Conservation (phyloP, 2,329 filamentous ascomycete species). For the Cytospora piceicola region DNA sequence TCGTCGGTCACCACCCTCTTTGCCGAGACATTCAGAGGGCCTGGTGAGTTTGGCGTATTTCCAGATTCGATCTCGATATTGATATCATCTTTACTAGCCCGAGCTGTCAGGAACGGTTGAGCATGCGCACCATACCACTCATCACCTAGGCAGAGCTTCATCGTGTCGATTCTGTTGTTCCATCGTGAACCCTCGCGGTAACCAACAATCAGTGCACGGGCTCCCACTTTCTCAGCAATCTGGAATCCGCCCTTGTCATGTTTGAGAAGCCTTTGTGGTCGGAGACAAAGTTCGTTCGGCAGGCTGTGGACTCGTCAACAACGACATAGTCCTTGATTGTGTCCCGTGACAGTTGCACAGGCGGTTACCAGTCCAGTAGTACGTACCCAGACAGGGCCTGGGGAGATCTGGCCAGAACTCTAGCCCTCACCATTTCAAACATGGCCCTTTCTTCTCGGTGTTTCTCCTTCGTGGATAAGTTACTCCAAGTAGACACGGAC, state of each 20-base stretch:
- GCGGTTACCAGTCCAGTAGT: neutral
- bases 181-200: slow-evolving; percentile 1
- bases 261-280: neutral
- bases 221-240: neutral
- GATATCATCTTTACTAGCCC: neutral
- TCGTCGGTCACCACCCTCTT: neutral
- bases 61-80: neutral
- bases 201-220: slow-evolving; percentile 11
- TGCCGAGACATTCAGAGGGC: neutral
- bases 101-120: slow-evolving; percentile 13
- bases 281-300: slow-evolving; percentile 6
- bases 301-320: slow-evolving; percentile 8
- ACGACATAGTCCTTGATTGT: neutral
- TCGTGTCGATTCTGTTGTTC: neutral
- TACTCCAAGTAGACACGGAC: neutral
- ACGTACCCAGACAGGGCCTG: neutral
- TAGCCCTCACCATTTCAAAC: neutral
- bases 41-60: neutral
- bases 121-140: slow-evolving; percentile 18
- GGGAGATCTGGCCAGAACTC: neutral
- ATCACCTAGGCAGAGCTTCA: slow-evolving; percentile 15
- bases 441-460: neutral
- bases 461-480: neutral
- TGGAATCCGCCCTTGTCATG: neutral
- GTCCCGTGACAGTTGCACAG: neutral